A percentile compares a stretch with the other conserved stretches of the same genome.
phyloP scores from a whole-genome alignment of 2,329 filamentous ascomycete species.

The Exophiala bonariae region DNA sequence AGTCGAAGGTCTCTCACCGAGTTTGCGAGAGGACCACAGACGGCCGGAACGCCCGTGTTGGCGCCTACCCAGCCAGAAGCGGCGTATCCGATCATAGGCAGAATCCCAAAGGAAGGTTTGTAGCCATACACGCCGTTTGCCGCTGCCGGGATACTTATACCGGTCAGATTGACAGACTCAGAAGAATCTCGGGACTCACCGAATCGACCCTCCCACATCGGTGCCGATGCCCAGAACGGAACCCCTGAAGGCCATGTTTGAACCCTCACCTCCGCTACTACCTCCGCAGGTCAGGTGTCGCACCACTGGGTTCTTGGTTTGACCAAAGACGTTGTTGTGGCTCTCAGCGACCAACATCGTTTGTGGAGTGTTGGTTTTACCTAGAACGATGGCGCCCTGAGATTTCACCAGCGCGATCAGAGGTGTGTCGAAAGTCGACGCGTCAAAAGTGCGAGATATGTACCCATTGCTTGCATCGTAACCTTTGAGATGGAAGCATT shows the following conservation, averaged over 20 bases:
- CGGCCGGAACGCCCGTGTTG: conserved; percentile 44
- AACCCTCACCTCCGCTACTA: conserved; percentile 65
- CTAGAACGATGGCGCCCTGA: conserved; percentile 64
- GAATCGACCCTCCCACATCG: conserved; percentile 53
- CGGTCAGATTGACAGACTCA: not conserved
- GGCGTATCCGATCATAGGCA: conserved; percentile 33
- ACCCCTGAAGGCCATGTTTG: conserved; percentile 58
- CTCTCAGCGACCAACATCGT: conserved; percentile 56
- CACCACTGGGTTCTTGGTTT: conserved; percentile 64
- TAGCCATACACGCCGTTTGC: conserved; percentile 53
- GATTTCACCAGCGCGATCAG: conserved; percentile 59
- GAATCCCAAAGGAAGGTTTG: conserved; percentile 45
- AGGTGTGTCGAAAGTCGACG: conserved; percentile 56
- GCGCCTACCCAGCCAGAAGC: conserved; percentile 11
- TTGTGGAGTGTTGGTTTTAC: conserved; percentile 69
- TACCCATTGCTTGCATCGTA: conserved; percentile 59
- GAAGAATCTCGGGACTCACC: conserved; percentile 16
- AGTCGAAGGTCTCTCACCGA: conserved; percentile 49
- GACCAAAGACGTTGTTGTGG: conserved; percentile 58
- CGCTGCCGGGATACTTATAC: conserved; percentile 44
- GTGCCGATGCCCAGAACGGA: conserved; percentile 62
- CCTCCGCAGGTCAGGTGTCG: conserved; percentile 62
- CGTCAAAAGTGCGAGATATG: conserved; percentile 59
- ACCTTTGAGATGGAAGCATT: conserved; percentile 40
- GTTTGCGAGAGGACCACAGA: conserved; percentile 56